phyloP scores from a whole-genome alignment of 805 yeast species.

The Scheffersomyces ergatensis region DNA sequence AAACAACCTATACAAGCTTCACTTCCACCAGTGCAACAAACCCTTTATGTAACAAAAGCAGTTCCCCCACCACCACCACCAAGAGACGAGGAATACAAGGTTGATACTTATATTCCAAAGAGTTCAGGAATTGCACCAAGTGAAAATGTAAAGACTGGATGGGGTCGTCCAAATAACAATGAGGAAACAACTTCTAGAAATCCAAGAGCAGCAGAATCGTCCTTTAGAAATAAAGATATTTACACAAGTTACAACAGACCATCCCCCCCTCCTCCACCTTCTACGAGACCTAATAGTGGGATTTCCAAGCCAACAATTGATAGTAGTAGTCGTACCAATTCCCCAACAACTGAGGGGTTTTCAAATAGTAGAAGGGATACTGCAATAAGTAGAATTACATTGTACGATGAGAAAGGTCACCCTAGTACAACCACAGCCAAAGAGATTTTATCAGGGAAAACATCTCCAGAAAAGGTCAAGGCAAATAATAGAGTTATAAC shows the following conservation, averaged over 20 bases:
- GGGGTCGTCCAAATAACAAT: not conserved
- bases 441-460: not conserved
- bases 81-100: not conserved
- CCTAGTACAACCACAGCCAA: too few relatives aligned
- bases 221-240: not conserved
- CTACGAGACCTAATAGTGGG: not conserved
- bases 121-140: not conserved
- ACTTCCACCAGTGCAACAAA: too few relatives aligned
- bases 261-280: not conserved
- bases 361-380: too few relatives aligned
- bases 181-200: not conserved
- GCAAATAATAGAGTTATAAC: too few relatives aligned
- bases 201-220: not conserved
- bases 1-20: too few relatives aligned
- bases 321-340: not conserved
- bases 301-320: not conserved
- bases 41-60: too few relatives aligned
- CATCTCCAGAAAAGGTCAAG: not conserved
- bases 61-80: too few relatives aligned
- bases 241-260: not conserved
- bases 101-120: conserved; percentile 6
- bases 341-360: not conserved
- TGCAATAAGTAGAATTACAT: too few relatives aligned
- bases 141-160: not conserved
- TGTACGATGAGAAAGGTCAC: too few relatives aligned